Conservation (phyloP, 768 basidiomycete genomes). For the Dioszegia hungarica region DNA sequence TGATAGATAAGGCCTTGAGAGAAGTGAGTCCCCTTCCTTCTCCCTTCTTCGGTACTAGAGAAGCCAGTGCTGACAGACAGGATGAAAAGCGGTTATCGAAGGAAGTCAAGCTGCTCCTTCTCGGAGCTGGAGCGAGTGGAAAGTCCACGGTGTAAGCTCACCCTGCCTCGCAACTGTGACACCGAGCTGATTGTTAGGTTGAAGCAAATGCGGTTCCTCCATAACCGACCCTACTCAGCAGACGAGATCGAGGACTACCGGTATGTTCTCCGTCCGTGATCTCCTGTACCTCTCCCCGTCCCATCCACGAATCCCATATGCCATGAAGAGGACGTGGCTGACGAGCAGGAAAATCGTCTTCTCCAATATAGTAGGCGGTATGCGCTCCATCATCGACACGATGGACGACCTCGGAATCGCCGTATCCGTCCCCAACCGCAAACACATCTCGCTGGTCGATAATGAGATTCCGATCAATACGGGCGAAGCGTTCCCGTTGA, state of each 20-base stretch:
- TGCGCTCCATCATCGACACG: constrained; percentile 74
- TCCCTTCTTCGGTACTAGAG: not conserved
- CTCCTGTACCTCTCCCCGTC: not conserved
- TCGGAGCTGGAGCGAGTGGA: constrained; percentile 90
- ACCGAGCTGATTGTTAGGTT: not conserved
- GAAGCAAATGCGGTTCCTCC: constrained; percentile 96
- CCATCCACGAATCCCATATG: not conserved
- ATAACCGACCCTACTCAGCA: constrained; percentile 72
- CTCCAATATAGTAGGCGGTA: constrained; percentile 81
- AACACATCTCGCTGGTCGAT: constrained; percentile 62
- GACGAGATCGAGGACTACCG: constrained; percentile 76
- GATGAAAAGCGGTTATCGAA: constrained; percentile 65
- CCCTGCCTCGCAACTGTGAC: not conserved
- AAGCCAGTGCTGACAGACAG: constrained; percentile 50
- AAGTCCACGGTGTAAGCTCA: constrained; percentile 68
- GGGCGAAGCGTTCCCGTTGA: constrained; percentile 69
- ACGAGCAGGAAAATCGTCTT: constrained; percentile 78
- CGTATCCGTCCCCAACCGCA: constrained; percentile 59
- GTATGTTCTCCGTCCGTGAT: constrained; percentile 7
- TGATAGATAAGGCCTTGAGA: constrained; percentile 63
- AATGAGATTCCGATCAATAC: constrained; percentile 68
- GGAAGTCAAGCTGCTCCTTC: constrained; percentile 66
- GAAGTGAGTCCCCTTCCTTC: constrained; percentile 40
- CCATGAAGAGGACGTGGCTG: too few relatives aligned
- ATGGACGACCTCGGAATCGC: constrained; percentile 84